Percentiles rank a stretch among this genome's conserved stretches.
phyloP scores from a whole-genome alignment of 2,329 filamentous ascomycete species.

The Cadophora sp. region DNA sequence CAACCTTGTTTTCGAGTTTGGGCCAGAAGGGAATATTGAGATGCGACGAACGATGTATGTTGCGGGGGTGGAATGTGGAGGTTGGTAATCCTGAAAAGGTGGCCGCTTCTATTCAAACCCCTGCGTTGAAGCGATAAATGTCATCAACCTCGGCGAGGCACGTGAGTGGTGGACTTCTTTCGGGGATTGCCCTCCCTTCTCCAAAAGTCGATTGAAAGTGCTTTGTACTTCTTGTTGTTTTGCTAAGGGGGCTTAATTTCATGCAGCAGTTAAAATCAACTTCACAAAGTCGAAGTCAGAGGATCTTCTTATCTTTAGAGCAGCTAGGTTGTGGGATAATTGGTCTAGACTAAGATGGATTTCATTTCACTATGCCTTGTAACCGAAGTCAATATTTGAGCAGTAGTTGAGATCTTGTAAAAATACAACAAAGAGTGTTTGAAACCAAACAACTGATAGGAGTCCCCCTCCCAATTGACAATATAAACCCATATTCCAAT shows the following conservation, averaged over 20 bases:
- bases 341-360: neutral
- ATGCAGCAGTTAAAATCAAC: no score
- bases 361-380: neutral
- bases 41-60: neutral
- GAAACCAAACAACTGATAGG: neutral
- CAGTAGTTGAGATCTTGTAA: neutral
- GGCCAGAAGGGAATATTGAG: neutral
- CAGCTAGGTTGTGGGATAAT: neutral
- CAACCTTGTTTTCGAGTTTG: slow-evolving; percentile 1
- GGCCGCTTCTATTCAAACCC: slow-evolving; percentile 8
- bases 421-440: neutral
- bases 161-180: slow-evolving; percentile 1
- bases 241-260: no score
- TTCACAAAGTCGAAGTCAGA: neutral
- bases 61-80: neutral
- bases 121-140: neutral
- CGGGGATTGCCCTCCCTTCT: neutral
- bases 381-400: no score
- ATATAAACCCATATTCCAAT: neutral
- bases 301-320: neutral
- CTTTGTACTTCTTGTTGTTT: no score
- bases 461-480: neutral
- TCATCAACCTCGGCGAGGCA: slow-evolving; percentile 13
- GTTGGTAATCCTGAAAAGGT: slow-evolving; percentile 17
- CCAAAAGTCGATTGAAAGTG: no score